Evolutionary conservation across 306 rosid genomes (phyloP).

Genomic region (Malus sylvestris): DNA sequence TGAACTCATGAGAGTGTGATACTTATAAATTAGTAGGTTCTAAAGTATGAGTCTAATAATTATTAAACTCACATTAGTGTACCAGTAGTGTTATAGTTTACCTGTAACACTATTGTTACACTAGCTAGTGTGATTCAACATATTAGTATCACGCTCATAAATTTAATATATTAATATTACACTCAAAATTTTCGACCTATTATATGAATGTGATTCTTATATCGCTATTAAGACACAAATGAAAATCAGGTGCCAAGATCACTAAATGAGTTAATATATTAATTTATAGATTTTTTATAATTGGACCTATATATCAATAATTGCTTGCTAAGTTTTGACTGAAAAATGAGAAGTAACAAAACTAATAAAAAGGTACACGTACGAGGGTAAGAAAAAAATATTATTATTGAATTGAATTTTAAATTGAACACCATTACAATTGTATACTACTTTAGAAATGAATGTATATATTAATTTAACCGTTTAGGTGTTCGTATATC

Average conservation of each 20-base stretch:
- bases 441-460: background rate
- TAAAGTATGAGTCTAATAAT: too few species aligned
- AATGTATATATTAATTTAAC: background rate
- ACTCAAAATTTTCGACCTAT: too few species aligned
- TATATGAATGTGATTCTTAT: background rate
- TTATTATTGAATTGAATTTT: background rate
- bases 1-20: too few species aligned
- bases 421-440: background rate
- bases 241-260: background rate
- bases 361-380: constrained; percentile 27
- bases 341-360: constrained; percentile 4
- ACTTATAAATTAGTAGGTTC: too few species aligned
- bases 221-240: background rate
- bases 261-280: background rate
- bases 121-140: too few species aligned
- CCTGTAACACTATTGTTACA: too few species aligned
- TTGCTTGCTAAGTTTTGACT: background rate
- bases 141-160: background rate
- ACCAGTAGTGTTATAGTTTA: too few species aligned
- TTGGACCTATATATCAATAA: background rate
- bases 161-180: background rate
- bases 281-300: background rate
- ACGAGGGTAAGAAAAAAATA: background rate
- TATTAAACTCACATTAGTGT: too few species aligned
- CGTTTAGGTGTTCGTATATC: background rate